These are phyloP conservation scores for Nepenthes alata DNA, from an alignment of 179 eudicot genomes.

Conservation along the genomic window DNA sequence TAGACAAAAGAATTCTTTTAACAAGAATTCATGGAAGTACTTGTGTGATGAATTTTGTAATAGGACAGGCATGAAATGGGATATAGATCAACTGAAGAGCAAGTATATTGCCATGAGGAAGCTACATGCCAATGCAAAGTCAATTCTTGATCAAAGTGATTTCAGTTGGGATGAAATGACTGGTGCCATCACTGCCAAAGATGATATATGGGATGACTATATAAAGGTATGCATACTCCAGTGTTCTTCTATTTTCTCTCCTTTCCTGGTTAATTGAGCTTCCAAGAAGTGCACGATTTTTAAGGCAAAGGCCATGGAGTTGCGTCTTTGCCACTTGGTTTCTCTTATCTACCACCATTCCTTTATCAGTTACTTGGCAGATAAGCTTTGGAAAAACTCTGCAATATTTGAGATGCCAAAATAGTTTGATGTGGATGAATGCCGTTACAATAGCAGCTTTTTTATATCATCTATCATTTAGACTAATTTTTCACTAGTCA, in stretches of 20 bases:
- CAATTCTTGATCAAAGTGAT: conserved; percentile 37
- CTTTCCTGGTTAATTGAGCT: neutral
- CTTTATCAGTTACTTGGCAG: neutral
- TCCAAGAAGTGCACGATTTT: too few species aligned
- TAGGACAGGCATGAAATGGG: conserved; percentile 58
- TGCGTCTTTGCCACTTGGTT: neutral
- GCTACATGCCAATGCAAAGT: conserved; percentile 29
- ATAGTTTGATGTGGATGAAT: neutral
- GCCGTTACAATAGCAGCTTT: neutral
- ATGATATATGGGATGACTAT: conserved; percentile 49
- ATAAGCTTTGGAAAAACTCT: neutral
- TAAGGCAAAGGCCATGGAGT: too few species aligned
- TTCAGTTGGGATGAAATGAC: conserved; percentile 50
- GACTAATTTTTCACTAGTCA: neutral
- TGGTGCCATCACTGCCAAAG: conserved; percentile 33
- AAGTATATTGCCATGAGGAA: conserved; percentile 47
- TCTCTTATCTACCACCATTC: neutral
- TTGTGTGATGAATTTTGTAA: conserved; percentile 42
- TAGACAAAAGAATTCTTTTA: conserved; percentile 22
- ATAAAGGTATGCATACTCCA: conserved; percentile 28
- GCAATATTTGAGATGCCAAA: neutral
- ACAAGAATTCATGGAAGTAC: conserved; percentile 46
- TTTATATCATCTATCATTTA: neutral
- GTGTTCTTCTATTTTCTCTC: neutral
- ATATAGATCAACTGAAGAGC: conserved; percentile 49